Evolutionary conservation across 768 basidiomycete genomes (phyloP), one percentile per base, ranked within the genome.

Genomic region (Cyclocybe aegerita): DNA sequence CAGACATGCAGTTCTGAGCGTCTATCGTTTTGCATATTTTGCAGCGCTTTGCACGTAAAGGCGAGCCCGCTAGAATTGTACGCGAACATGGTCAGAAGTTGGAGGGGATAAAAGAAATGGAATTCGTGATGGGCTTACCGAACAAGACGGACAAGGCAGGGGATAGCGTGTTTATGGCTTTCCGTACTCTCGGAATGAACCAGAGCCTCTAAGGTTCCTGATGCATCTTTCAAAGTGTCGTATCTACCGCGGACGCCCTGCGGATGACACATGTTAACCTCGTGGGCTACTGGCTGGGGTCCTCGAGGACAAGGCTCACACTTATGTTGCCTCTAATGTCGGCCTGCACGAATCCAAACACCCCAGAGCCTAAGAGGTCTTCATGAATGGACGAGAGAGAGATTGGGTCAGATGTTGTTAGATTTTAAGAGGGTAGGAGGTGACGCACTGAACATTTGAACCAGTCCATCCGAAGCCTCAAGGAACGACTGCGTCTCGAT

Each of bases 381-480:
- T 16, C 11, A 39, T 31, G 48, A 49, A 31, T 35, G 43, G 37
- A 45, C 52, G 55, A 53, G 48, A 50, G 50, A 53, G 57, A 53
- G 54, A 50, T 36, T 31, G 15, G 30, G 46, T 31, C n/a, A 43
- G 40, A 39, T 46, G 46, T 48, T 58, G 42, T 40, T 16, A 43
- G 38, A 32, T 51, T 38, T 34, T 43, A 43, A 48, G 35, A 48
- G 12, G 37, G 48, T 37, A 52, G 30, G 12, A 12, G 32, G 16
- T 44, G 9, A 50, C 79, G 50, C 54, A 86, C 88, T 85, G 62
- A 89, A 89, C 72, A 90, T 72, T 47, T 79, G 72, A 11, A 87
- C 75, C 23, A 98, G 77, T 12, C 91, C 94, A 67, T 96, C 92
- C 14, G 92, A 83, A 0, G 95, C 95, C 62, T 91, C 86, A 40